phyloP scores from a whole-genome alignment of 2,329 filamentous ascomycete genomes.

The Colletotrichum sublineola region DNA sequence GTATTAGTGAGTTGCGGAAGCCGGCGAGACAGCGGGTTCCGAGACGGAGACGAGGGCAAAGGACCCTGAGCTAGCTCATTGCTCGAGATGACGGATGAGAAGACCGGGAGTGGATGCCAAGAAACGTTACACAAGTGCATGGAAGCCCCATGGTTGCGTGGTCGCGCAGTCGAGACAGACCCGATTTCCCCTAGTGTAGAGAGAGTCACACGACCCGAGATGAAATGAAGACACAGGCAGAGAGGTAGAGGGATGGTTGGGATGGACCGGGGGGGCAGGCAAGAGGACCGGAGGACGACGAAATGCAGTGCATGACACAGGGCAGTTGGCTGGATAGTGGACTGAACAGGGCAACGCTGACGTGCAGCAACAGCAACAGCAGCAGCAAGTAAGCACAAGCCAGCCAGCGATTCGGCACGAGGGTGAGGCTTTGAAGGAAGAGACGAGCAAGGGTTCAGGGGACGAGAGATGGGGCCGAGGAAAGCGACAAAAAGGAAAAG shows the following conservation, averaged over 20 bases:
- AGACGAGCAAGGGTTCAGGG: neutral
- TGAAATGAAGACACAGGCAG: slow-evolving; percentile 4
- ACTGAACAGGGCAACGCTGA: slow-evolving; percentile 2
- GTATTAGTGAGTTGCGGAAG: slow-evolving; percentile 6
- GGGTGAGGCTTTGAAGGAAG: neutral
- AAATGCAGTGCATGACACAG: slow-evolving; percentile 11
- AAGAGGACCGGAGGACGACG: neutral
- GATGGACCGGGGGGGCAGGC: neutral
- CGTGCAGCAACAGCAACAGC: slow-evolving; percentile 1
- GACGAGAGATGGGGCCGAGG: neutral
- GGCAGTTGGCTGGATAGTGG: neutral
- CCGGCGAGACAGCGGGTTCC: slow-evolving; percentile 8
- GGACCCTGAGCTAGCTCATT: slow-evolving; percentile 34
- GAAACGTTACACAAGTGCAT: slow-evolving; percentile 39
- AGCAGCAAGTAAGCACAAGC: slow-evolving; percentile 1
- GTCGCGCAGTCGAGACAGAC: slow-evolving; percentile 36
- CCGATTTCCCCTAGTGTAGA: slow-evolving; percentile 32
- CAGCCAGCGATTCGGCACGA: neutral
- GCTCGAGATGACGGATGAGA: slow-evolving; percentile 30
- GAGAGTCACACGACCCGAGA: slow-evolving; percentile 39
- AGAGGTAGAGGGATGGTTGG: slow-evolving; percentile 10
- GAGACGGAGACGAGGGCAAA: slow-evolving; percentile 1
- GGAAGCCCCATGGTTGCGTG: slow-evolving; percentile 36
- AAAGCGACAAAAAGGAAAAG: neutral
- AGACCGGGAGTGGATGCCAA: slow-evolving; percentile 29